phyloP scores from a whole-genome alignment of 306 rosid genomes.

The Lathyrus tuberosus region DNA sequence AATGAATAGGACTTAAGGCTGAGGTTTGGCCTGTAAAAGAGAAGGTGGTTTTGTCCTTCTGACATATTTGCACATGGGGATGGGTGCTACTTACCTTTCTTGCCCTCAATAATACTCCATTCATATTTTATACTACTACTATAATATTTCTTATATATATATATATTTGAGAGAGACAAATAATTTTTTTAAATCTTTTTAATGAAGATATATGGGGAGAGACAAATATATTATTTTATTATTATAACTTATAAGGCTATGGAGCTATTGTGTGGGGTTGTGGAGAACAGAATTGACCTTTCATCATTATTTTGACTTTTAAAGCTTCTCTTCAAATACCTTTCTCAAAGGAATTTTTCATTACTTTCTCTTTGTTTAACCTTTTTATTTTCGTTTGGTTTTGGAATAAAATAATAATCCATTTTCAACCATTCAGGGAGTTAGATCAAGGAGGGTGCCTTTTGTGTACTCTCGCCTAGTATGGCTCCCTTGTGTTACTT shows the following conservation, averaged over 20 bases:
- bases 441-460: slow-evolving; percentile 9
- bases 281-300: slow-evolving; percentile 37
- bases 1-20: slow-evolving; percentile 49
- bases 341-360: slow-evolving; percentile 36
- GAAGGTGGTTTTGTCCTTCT: slow-evolving; percentile 43
- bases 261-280: not conserved
- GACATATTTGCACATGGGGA: slow-evolving; percentile 58
- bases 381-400: slow-evolving; percentile 2
- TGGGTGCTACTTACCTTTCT: slow-evolving; percentile 40
- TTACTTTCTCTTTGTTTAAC: slow-evolving; percentile 26
- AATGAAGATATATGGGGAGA: not conserved
- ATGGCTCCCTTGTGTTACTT: slow-evolving; percentile 31
- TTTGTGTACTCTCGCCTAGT: slow-evolving; percentile 35
- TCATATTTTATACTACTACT: too few relatives aligned
- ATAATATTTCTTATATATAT: too few relatives aligned
- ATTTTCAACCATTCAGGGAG: slow-evolving; percentile 34
- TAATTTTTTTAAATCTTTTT: not conserved
- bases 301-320: slow-evolving; percentile 52
- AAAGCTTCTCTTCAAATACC: slow-evolving; percentile 36
- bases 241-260: not conserved
- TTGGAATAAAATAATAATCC: slow-evolving; percentile 5
- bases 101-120: slow-evolving; percentile 2
- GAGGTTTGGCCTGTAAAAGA: slow-evolving; percentile 38
- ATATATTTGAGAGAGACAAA: slow-evolving; percentile 23
- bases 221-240: slow-evolving; percentile 17